phyloP scores from a whole-genome alignment of 2,329 filamentous ascomycete genomes.

The Exserohilum rostratum region DNA sequence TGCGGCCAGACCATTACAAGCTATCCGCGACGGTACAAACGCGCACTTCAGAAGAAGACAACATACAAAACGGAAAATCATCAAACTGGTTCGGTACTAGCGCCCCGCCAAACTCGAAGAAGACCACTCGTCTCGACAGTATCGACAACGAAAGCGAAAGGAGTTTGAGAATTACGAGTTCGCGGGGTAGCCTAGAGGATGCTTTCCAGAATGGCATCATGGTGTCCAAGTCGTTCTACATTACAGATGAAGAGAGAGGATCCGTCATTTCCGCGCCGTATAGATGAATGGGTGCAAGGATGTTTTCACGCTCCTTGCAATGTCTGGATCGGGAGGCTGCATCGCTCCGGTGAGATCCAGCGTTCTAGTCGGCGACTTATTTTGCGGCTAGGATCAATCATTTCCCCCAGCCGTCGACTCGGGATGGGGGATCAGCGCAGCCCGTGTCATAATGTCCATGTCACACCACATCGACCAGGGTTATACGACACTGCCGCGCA shows the following conservation, averaged over 20 bases:
- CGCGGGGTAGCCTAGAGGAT: slow-evolving; percentile 27
- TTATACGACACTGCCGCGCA: no score
- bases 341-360: no score
- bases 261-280: slow-evolving; percentile 11
- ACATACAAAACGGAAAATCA: slow-evolving; percentile 3
- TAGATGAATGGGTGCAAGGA: neutral
- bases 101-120: slow-evolving; percentile 18
- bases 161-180: slow-evolving; percentile 28
- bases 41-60: slow-evolving; percentile 22
- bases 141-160: slow-evolving; percentile 32
- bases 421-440: no score
- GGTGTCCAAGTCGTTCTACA: slow-evolving; percentile 40
- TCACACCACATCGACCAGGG: no score
- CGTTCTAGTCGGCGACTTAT: no score
- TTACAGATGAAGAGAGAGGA: slow-evolving; percentile 36
- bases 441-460: no score
- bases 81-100: slow-evolving; percentile 20
- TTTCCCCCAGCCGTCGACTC: no score
- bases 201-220: slow-evolving; percentile 33
- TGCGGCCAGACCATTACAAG: slow-evolving; percentile 30
- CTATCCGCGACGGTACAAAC: slow-evolving; percentile 26
- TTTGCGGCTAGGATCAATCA: neutral
- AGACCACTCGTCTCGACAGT: slow-evolving; percentile 13
- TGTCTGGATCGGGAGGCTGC: no score
- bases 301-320: no score